Conservation (phyloP, 805 yeast species). For the Hanseniaspora jakobsenii region DNA sequence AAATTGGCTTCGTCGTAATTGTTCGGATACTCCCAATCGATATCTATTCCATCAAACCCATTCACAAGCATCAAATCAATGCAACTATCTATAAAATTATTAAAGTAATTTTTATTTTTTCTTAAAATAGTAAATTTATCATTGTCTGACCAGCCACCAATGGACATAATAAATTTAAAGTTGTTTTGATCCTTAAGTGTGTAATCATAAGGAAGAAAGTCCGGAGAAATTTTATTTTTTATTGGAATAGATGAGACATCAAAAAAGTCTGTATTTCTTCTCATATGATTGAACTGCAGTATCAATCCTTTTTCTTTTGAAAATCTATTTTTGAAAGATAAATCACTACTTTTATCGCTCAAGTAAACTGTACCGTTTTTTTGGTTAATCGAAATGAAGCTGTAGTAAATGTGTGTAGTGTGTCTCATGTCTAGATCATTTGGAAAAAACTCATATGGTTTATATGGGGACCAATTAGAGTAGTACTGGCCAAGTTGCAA, state of each 20-base stretch:
- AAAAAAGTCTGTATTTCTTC: constrained; percentile 21
- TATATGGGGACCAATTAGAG: constrained; percentile 58
- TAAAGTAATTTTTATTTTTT: constrained; percentile 30
- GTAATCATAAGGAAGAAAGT: not conserved
- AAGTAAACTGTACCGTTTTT: constrained; percentile 41
- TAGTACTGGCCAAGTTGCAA: constrained; percentile 33
- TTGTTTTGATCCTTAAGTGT: constrained; percentile 22
- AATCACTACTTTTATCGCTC: constrained; percentile 59
- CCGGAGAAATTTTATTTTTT: not conserved
- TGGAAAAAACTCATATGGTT: constrained; percentile 45
- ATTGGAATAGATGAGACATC: constrained; percentile 1
- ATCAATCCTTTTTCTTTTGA: constrained; percentile 35
- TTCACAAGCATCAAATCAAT: constrained; percentile 37
- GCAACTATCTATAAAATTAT: constrained; percentile 40
- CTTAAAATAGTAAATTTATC: constrained; percentile 38
- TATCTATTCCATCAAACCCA: constrained; percentile 80
- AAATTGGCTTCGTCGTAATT: constrained; percentile 33
- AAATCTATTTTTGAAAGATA: constrained; percentile 27
- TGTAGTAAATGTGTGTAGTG: constrained; percentile 62
- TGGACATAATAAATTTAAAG: constrained; percentile 53
- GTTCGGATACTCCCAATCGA: constrained; percentile 89
- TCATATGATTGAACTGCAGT: constrained; percentile 39
- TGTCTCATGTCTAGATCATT: constrained; percentile 44
- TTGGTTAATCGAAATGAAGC: constrained; percentile 54
- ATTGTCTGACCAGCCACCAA: constrained; percentile 70